phyloP scores from a whole-genome alignment of 495 filamentous ascomycete species.

The Talaromyces stipitatus region DNA sequence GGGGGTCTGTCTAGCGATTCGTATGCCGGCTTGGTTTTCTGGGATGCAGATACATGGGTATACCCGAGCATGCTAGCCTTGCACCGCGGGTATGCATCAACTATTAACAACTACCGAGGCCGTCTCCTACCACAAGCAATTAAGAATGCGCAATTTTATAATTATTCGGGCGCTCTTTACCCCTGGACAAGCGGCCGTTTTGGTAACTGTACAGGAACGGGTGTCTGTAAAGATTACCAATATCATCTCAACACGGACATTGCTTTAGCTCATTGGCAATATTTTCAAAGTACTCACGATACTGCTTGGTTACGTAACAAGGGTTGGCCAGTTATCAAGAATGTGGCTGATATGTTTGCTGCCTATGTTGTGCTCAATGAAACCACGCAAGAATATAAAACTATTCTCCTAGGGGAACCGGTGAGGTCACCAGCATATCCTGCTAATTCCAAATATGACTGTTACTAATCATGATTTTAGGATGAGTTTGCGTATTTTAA shows the following conservation, averaged over 20 bases:
- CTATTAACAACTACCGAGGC: slow-evolving; percentile 45
- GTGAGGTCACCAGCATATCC: neutral
- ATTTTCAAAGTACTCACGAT: neutral
- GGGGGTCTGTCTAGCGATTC: slow-evolving; percentile 46
- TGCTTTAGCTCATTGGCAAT: slow-evolving; percentile 5
- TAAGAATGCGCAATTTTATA: slow-evolving; percentile 38
- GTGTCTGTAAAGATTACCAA: slow-evolving; percentile 54
- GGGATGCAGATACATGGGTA: slow-evolving; percentile 56
- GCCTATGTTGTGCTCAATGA: slow-evolving; percentile 1
- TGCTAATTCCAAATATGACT: neutral
- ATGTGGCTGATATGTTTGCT: slow-evolving; percentile 6
- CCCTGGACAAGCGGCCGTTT: slow-evolving; percentile 52
- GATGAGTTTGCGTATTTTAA: slow-evolving; percentile 5
- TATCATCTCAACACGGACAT: slow-evolving; percentile 37
- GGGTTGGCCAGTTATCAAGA: neutral
- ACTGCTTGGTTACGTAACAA: neutral
- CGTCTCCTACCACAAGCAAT: slow-evolving; percentile 40
- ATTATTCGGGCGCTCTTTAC: slow-evolving; percentile 40
- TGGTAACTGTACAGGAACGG: slow-evolving; percentile 53
- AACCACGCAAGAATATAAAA: neutral
- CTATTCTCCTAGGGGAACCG: neutral
- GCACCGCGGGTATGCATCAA: slow-evolving; percentile 35
- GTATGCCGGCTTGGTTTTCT: slow-evolving; percentile 51
- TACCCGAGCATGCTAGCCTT: slow-evolving; percentile 44
- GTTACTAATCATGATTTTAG: neutral